Evolutionary conservation across 1,284 basidiomycete genomes (phyloP).

Genomic region (Albatrellus sp.): DNA sequence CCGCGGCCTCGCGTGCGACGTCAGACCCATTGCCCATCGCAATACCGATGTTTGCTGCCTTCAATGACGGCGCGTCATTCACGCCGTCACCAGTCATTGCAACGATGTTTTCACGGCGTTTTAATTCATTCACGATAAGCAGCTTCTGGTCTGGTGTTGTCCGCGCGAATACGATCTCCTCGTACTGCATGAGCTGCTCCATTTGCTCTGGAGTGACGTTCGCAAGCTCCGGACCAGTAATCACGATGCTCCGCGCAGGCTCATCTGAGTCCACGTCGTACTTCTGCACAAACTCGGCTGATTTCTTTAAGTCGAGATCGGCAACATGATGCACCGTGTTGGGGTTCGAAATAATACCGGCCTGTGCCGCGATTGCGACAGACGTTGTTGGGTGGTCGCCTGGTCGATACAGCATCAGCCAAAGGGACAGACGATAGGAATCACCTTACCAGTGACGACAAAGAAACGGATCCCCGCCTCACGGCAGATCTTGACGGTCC

Average conservation of each 20-base stretch:
- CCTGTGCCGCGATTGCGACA: conserved; percentile 47
- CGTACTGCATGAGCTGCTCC: conserved; percentile 36
- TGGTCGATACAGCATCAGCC: conserved; percentile 11
- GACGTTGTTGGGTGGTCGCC: conserved; percentile 43
- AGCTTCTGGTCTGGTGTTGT: conserved; percentile 69
- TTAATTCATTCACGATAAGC: conserved; percentile 51
- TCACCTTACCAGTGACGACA: conserved; percentile 54
- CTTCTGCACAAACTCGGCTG: not conserved
- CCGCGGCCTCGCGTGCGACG: conserved; percentile 36
- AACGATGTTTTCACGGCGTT: conserved; percentile 36
- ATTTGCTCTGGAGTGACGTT: conserved; percentile 33
- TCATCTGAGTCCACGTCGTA: conserved; percentile 7
- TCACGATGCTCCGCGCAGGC: conserved; percentile 26
- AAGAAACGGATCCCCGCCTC: conserved; percentile 53
- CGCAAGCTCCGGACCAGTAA: conserved; percentile 41
- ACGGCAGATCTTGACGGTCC: conserved; percentile 36
- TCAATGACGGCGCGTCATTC: conserved; percentile 56
- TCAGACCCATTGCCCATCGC: conserved; percentile 42
- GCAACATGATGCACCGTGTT: conserved; percentile 23
- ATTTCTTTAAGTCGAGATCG: conserved; percentile 18
- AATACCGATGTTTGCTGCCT: conserved; percentile 43
- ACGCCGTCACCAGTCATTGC: conserved; percentile 36
- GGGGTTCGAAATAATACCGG: conserved; percentile 38
- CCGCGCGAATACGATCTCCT: conserved; percentile 63
- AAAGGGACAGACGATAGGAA: not conserved